A percentile compares a stretch with the other conserved stretches of the same genome.
Conservation (phyloP, 768 basidiomycete genomes). For the Tulasnella sp. region DNA sequence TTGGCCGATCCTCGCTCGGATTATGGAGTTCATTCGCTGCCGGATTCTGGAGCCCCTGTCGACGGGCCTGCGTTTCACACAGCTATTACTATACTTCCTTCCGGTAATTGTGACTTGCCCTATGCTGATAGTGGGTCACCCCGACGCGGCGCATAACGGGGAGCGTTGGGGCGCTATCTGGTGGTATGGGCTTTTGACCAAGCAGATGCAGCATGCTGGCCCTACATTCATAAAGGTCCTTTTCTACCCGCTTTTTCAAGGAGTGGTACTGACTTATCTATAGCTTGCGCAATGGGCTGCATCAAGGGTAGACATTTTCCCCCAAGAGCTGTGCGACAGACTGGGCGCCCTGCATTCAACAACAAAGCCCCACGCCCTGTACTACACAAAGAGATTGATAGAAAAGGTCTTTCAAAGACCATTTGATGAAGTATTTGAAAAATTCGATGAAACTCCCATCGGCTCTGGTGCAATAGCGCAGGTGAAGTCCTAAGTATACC, state of each 20-base stretch:
- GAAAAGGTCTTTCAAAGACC: conserved; percentile 70
- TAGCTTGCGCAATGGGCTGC: conserved; percentile 98
- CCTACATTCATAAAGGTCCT: conserved; percentile 93
- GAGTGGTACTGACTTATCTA: not conserved
- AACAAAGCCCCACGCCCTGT: conserved; percentile 65
- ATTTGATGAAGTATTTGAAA: conserved; percentile 82
- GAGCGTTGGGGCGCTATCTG: conserved; percentile 89
- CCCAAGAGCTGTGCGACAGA: conserved; percentile 66
- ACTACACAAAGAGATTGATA: conserved; percentile 69
- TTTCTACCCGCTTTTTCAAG: not conserved
- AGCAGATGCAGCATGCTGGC: conserved; percentile 85
- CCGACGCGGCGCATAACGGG: conserved; percentile 41
- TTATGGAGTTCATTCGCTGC: conserved; percentile 39
- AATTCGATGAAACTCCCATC: conserved; percentile 76
- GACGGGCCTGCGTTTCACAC: conserved; percentile 70
- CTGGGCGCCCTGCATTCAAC: conserved; percentile 82
- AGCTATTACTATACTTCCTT: conserved; percentile 69
- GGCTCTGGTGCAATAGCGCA: conserved; percentile 99
- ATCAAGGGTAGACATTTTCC: conserved; percentile 88
- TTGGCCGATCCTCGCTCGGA: conserved; percentile 34
- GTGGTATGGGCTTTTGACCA: conserved; percentile 91
- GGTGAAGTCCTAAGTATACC: conserved; percentile 31
- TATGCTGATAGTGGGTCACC: conserved; percentile 58
- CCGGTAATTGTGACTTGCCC: conserved; percentile 78
- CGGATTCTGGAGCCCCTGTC: conserved; percentile 74